Evolutionary conservation across 202 grass and related monocot species (phyloP).

Genomic region (Setaria italica): DNA sequence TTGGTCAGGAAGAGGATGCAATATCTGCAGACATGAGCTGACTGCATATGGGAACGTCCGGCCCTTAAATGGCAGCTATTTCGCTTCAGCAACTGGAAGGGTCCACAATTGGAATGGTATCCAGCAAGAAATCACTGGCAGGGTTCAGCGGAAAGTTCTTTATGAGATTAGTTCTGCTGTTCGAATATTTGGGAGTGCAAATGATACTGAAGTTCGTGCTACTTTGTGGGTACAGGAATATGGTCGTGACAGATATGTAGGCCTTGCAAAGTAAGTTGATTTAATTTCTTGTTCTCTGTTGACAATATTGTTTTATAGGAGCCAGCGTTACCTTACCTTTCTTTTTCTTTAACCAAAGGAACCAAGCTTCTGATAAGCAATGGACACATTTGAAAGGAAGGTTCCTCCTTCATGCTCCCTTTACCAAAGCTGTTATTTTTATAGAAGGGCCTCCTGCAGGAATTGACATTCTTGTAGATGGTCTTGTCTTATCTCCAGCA

Average conservation of each 20-base stretch:
- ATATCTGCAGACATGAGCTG: slow-evolving; percentile 73
- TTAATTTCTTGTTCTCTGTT: slow-evolving; percentile 33
- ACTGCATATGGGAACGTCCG: slow-evolving; percentile 67
- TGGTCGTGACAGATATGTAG: slow-evolving; percentile 80
- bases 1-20: slow-evolving; percentile 99
- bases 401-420: slow-evolving; percentile 76
- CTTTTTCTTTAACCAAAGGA: slow-evolving; percentile 51
- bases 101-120: slow-evolving; percentile 87
- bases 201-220: slow-evolving; percentile 62
- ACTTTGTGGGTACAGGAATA: slow-evolving; percentile 92
- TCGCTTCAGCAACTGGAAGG: slow-evolving; percentile 76
- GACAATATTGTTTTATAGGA: slow-evolving; percentile 18
- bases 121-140: slow-evolving; percentile 90
- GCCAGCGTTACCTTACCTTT: slow-evolving; percentile 37
- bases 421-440: slow-evolving; percentile 79
- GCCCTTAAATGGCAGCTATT: slow-evolving; percentile 74
- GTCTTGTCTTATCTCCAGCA: slow-evolving; percentile 67
- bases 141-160: slow-evolving; percentile 66
- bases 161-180: slow-evolving; percentile 82
- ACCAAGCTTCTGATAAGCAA: slow-evolving; percentile 74
- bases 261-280: slow-evolving; percentile 84
- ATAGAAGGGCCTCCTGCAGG: slow-evolving; percentile 91
- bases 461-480: slow-evolving; percentile 89
- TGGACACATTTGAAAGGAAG: slow-evolving; percentile 92
- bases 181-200: slow-evolving; percentile 64